phyloP scores from a whole-genome alignment of 2,329 filamentous ascomycete genomes.

The Madurella mycetomatis region DNA sequence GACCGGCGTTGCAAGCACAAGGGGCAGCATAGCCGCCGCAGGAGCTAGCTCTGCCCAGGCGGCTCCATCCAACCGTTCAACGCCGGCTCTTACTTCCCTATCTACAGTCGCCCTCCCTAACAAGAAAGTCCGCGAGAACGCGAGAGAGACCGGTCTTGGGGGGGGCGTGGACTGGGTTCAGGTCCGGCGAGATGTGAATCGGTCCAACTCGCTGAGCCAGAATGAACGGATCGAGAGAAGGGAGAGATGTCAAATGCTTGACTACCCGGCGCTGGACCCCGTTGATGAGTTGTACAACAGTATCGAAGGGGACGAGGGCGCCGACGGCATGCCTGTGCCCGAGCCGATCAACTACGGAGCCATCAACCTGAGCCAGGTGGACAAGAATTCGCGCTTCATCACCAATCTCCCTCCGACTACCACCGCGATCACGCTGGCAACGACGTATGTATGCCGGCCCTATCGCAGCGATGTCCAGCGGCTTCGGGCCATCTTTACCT shows the following conservation, averaged over 20 bases:
- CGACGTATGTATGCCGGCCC: constrained; percentile 87
- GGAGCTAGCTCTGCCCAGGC: constrained; percentile 43
- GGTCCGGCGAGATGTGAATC: constrained; percentile 89
- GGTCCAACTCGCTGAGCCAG: constrained; percentile 86
- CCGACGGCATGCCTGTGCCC: constrained; percentile 75
- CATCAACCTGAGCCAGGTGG: constrained; percentile 79
- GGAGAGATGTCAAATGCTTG: constrained; percentile 92
- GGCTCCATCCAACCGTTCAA: constrained; percentile 43
- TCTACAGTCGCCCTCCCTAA: constrained; percentile 27
- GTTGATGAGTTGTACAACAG: constrained; percentile 83
- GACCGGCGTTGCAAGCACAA: constrained; percentile 83
- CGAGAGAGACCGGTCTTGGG: constrained; percentile 66
- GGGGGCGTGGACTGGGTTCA: constrained; percentile 87
- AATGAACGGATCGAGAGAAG: constrained; percentile 81
- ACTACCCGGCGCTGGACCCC: constrained; percentile 80
- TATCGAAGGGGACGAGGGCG: constrained; percentile 84
- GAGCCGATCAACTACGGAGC: constrained; percentile 76
- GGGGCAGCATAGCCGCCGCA: constrained; percentile 71
- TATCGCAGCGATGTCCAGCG: constrained; percentile 93
- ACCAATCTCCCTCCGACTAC: constrained; percentile 76
- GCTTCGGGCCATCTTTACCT: constrained; percentile 91
- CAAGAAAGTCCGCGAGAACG: constrained; percentile 44
- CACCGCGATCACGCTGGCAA: constrained; percentile 76
- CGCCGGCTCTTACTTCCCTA: constrained; percentile 37
- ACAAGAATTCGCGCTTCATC: constrained; percentile 93